Evolutionary conservation across 2,329 filamentous ascomycete species (phyloP).

Genomic region (Alternaria gansuensis): DNA sequence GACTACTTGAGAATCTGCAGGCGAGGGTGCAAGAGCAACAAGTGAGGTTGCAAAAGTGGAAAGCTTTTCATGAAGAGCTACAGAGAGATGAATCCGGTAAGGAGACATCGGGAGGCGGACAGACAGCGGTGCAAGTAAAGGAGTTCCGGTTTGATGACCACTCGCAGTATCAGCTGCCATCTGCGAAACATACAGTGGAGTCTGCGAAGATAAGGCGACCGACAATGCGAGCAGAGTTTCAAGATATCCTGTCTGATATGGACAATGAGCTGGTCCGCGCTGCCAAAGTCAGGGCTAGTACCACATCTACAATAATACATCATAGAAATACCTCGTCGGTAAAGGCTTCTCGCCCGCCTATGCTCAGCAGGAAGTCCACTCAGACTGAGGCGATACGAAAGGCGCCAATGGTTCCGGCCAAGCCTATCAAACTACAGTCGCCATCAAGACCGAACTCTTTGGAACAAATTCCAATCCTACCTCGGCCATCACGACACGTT

Average conservation of each 20-base stretch:
- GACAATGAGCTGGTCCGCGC: conserved; percentile 38
- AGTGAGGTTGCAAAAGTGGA: conserved; percentile 75
- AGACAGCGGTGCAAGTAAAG: conserved; percentile 15
- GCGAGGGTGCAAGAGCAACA: conserved; percentile 71
- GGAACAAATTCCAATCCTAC: conserved; percentile 27
- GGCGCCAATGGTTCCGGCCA: conserved; percentile 23
- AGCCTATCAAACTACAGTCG: conserved; percentile 24
- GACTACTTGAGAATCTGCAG: conserved; percentile 76
- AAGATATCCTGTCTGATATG: conserved; percentile 45
- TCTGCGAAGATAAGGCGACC: conserved; percentile 17
- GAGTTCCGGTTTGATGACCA: conserved; percentile 48
- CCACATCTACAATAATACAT: conserved; percentile 20
- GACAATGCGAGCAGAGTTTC: conserved; percentile 31
- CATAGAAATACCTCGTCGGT: conserved; percentile 36
- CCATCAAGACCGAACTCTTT: conserved; percentile 29
- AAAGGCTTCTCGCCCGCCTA: conserved; percentile 30
- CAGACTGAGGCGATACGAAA: conserved; percentile 26
- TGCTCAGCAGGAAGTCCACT: conserved; percentile 31
- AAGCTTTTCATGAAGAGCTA: conserved; percentile 66
- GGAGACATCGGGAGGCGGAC: conserved; percentile 1
- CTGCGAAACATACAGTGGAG: conserved; percentile 22
- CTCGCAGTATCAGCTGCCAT: conserved; percentile 41
- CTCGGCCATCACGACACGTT: conserved; percentile 16
- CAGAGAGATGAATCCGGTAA: conserved; percentile 23
- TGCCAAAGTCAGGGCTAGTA: conserved; percentile 31